Percentiles rank a stretch among this genome's conserved stretches.
These are phyloP conservation scores for Phytophthora foliorum DNA, from an alignment of 352 stramenopile genomes.

Conservation along the genomic window DNA sequence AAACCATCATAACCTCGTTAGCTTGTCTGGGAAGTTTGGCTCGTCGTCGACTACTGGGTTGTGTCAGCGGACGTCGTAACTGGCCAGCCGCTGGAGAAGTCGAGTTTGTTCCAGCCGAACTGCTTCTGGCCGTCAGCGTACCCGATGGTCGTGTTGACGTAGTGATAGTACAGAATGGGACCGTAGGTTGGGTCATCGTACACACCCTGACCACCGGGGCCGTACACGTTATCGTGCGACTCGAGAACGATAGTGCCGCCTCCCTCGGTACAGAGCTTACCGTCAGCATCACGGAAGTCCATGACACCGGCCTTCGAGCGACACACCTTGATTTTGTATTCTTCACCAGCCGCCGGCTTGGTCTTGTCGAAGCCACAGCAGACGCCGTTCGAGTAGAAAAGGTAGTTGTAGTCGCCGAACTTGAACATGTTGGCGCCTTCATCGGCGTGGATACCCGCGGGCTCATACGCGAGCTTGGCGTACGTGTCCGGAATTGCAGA, in stretches of 20 bases:
- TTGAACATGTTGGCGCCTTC: constrained; percentile 43
- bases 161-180: constrained; percentile 35
- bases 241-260: constrained; percentile 24
- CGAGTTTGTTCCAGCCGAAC: constrained; percentile 68
- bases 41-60: background rate
- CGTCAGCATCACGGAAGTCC: constrained; percentile 31
- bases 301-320: constrained; percentile 31
- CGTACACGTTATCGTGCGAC: constrained; percentile 29
- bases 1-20: no score
- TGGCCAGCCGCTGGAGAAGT: constrained; percentile 55
- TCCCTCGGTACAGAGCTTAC: constrained; percentile 26
- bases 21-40: no score
- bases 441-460: constrained; percentile 16
- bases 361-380: constrained; percentile 38
- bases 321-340: constrained; percentile 43
- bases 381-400: constrained; percentile 38
- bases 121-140: constrained; percentile 59
- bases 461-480: constrained; percentile 36
- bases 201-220: constrained; percentile 31
- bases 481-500: constrained; percentile 10
- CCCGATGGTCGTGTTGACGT: constrained; percentile 48
- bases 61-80: constrained; percentile 10
- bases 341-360: constrained; percentile 18
- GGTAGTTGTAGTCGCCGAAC: constrained; percentile 33
- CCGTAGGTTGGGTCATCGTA: constrained; percentile 33